phyloP scores from a whole-genome alignment of 352 stramenopile genomes.

The Pythium aphanidermatum region DNA sequence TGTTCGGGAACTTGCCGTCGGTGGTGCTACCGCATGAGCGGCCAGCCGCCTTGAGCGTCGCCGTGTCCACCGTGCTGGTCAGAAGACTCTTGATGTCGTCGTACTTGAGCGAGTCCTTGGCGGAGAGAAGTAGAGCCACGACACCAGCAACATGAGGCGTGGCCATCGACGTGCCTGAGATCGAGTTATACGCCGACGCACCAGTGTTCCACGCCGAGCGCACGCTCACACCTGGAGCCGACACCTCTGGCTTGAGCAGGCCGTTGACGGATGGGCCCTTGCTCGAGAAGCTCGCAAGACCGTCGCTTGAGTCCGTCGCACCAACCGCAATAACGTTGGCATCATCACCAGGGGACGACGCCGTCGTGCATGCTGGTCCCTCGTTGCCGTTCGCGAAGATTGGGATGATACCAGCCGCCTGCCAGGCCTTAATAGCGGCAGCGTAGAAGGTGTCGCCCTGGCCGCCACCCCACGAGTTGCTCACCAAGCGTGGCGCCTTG shows the following conservation, averaged over 20 bases:
- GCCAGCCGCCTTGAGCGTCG: slow-evolving; percentile 2
- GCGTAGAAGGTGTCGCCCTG: slow-evolving; percentile 8
- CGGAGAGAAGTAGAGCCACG: slow-evolving; percentile 22
- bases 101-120: slow-evolving; percentile 6
- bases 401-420: slow-evolving; percentile 23
- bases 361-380: slow-evolving; percentile 13
- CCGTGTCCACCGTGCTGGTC: background rate
- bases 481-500: slow-evolving; percentile 22
- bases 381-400: slow-evolving; percentile 23
- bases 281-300: slow-evolving; percentile 15
- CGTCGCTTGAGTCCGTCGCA: slow-evolving; percentile 11
- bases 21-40: slow-evolving; percentile 12
- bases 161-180: slow-evolving; percentile 28
- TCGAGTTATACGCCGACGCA: slow-evolving; percentile 13
- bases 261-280: slow-evolving; percentile 13
- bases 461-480: slow-evolving; percentile 22
- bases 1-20: slow-evolving; percentile 21
- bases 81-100: slow-evolving; percentile 9
- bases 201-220: slow-evolving; percentile 6
- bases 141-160: slow-evolving; percentile 26
- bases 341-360: slow-evolving; percentile 15
- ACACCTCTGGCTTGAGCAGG: slow-evolving; percentile 25
- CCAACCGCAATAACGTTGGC: slow-evolving; percentile 26
- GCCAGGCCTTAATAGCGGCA: slow-evolving; percentile 14
- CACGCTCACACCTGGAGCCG: slow-evolving; percentile 7